Conservation (phyloP, 305 asterid genomes). For the Solanum chacoense region DNA sequence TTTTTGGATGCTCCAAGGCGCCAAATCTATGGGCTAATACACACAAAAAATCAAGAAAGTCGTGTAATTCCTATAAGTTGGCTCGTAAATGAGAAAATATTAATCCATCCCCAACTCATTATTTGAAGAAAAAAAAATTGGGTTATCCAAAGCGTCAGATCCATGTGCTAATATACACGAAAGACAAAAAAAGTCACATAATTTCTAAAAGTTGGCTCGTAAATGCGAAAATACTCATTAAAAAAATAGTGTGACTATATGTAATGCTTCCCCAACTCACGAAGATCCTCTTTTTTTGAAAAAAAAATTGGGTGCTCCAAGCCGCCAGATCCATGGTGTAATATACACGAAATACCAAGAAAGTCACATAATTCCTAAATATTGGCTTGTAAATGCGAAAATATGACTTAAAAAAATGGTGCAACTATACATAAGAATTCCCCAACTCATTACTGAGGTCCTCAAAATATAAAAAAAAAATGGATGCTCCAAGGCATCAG, state of each 20-base stretch:
- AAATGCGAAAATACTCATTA: neutral
- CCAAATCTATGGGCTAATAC: neutral
- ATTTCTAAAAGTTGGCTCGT: too few species aligned
- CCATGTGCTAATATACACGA: neutral
- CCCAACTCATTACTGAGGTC: neutral
- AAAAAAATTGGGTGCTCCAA: neutral
- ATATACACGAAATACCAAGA: neutral
- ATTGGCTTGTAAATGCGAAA: neutral
- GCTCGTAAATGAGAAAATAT: neutral
- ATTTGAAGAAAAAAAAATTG: neutral
- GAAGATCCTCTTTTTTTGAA: neutral
- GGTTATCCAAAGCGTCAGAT: neutral
- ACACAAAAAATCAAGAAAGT: neutral
- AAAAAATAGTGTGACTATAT: neutral
- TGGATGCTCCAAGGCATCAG: neutral
- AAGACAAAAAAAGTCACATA: too few species aligned
- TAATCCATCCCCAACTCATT: neutral
- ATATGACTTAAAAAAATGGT: neutral
- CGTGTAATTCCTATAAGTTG: neutral
- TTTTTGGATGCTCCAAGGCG: rapidly evolving
- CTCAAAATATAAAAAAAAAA: neutral
- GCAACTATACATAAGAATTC: neutral
- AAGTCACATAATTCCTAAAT: neutral
- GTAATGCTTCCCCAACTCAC: neutral
- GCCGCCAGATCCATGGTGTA: neutral